Conservation (phyloP, 192 early-diverging fungal genomes). For the Lobosporangium transversale region DNA sequence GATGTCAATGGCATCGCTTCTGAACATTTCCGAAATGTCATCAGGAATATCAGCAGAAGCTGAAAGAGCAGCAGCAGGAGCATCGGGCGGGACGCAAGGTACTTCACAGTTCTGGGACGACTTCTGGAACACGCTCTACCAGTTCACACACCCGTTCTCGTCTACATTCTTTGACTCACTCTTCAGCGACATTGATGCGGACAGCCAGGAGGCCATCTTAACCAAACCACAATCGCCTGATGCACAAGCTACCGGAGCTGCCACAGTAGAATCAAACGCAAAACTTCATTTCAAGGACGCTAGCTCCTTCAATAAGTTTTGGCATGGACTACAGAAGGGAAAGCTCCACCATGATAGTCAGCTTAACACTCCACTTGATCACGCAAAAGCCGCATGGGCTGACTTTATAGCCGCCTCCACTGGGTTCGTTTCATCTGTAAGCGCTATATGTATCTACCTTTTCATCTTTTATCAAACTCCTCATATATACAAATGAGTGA, state of each 20-base stretch:
- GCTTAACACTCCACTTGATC: conserved; percentile 5
- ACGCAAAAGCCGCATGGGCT: conserved; percentile 21
- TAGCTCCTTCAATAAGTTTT: conserved; percentile 44
- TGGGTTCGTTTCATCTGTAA: conserved; percentile 35
- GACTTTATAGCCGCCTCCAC: conserved; percentile 22
- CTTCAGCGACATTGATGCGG: neutral
- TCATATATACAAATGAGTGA: no score
- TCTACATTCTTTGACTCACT: conserved; percentile 50
- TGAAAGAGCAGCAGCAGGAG: neutral
- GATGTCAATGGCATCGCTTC: no score
- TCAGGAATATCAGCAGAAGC: no score
- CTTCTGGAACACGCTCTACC: conserved; percentile 51
- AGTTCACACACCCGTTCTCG: conserved; percentile 50
- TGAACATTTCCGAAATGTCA: no score
- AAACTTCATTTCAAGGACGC: conserved; percentile 12
- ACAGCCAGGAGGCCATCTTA: neutral
- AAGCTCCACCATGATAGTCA: neutral
- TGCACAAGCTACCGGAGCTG: neutral
- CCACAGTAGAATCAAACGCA: neutral
- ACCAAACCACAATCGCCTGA: neutral
- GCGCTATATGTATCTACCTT: neutral
- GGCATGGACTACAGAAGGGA: conserved; percentile 22
- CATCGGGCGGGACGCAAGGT: neutral
- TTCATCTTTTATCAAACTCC: neutral
- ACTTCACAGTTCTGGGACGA: conserved; percentile 44